Evolutionary conservation across 306 rosid genomes (phyloP).

Genomic region (apple (Malus domestica)): ASM211411v1 NC_041791.1:31678501-31679000

Average conservation of each 20-base stretch:
- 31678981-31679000: slow-evolving; percentile 41
- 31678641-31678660: background rate
- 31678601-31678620: background rate
- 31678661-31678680: background rate
- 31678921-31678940: background rate
- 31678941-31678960: background rate
- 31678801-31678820: background rate
- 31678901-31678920: background rate
- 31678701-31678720: background rate
- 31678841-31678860: background rate
- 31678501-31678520: background rate
- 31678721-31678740: background rate
- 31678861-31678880: background rate
- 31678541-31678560: background rate
- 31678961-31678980: background rate
- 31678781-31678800: background rate
- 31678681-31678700: background rate
- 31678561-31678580: background rate
- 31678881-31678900: background rate
- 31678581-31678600: background rate
- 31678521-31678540: background rate
- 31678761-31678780: background rate
- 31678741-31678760: background rate
- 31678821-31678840: background rate
- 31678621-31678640: background rate